Evolutionary conservation across 495 filamentous ascomycete species (phyloP), one percentile per base, ranked within the genome.

Genomic region (Penicillium chermesinum): DNA sequence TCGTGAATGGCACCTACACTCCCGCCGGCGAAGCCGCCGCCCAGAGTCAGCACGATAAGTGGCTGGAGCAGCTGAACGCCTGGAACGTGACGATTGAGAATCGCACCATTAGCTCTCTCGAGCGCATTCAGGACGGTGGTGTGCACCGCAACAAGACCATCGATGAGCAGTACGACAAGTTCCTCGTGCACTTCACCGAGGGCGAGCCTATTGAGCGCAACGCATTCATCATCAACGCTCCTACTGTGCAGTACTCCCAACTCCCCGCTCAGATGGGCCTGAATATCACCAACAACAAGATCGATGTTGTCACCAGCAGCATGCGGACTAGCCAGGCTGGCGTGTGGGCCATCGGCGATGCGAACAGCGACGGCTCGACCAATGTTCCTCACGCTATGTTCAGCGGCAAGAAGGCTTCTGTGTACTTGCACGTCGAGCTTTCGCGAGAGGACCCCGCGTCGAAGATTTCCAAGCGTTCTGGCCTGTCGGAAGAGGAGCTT

Each of bases 381-480:
- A 82, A 81, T 45, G 78, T 83, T 14, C 78, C 79, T 0, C 80
- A 83, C 47, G 80, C 79, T 1, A 72, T 83, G 63, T 83, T 67
- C 51, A 75, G 65, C 20, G 78, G 74, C 1, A 83, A 81, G 69
- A 58, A 74, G 35, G 71, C 78, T 7, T 76, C 73, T 4, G 79
- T 81, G 14, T 80, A 61, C 41, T 37, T 77, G 17, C 79, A 82
- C 57, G 66, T 70, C 12, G 64, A 71, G 56, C 38, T 71, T 43
- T 64, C 67, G 2, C 57, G 61, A 1, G 64, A 71, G 33, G 69
- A 72, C 19, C 61, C 66, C 3, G 39, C 49, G 4, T 64, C 64
- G 0, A 57, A 59, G 22, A 53, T 72, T 22, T 57, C 56, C 7
- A 72, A 69, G 50, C 64, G 69, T 3, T 41, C 22, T 18, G 52